Evolutionary conservation across 352 stramenopile species (phyloP).

Genomic region (Pythium dissotocum): DNA sequence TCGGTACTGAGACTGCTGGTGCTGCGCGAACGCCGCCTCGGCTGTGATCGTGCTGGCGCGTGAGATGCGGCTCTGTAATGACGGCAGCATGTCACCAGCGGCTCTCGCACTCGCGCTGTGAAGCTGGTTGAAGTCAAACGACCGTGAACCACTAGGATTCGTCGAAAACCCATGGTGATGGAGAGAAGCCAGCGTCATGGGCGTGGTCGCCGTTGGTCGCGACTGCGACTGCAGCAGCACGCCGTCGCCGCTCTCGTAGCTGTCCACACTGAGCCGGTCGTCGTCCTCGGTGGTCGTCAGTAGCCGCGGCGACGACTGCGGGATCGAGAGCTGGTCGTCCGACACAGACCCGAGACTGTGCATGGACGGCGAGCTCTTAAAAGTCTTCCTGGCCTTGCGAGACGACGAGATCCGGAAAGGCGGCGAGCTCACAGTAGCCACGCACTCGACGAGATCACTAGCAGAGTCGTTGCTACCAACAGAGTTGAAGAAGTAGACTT

Average conservation of each 20-base stretch:
- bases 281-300: constrained; percentile 5
- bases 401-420: constrained; percentile 81
- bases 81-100: constrained; percentile 37
- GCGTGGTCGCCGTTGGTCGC: not conserved
- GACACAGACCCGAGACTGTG: constrained; percentile 25
- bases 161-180: not conserved
- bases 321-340: constrained; percentile 19
- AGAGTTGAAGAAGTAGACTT: constrained; percentile 64
- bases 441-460: constrained; percentile 39
- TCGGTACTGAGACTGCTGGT: constrained; percentile 34
- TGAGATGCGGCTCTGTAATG: constrained; percentile 18
- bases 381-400: constrained; percentile 80
- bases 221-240: not conserved
- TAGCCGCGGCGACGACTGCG: constrained; percentile 14
- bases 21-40: not conserved
- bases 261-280: constrained; percentile 17
- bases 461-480: constrained; percentile 27
- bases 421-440: constrained; percentile 58
- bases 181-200: constrained; percentile 14
- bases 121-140: not conserved
- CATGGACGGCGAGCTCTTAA: constrained; percentile 44
- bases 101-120: not conserved
- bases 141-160: not conserved
- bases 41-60: not conserved
- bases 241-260: constrained; percentile 12